phyloP scores from a whole-genome alignment of 139 green algal species.

The Gonium pectorale region DNA sequence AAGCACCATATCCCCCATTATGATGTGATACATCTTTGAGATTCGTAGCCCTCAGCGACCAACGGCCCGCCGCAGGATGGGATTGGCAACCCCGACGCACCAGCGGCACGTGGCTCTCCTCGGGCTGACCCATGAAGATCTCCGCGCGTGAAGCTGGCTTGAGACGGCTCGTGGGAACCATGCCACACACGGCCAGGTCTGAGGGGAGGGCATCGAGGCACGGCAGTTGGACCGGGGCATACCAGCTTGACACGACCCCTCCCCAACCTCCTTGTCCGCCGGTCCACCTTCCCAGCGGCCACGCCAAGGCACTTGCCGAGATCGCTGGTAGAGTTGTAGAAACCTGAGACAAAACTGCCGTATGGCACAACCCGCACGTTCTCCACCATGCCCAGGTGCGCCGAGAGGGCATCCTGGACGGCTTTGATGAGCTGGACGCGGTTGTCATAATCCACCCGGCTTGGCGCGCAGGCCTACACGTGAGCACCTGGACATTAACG shows the following conservation, averaged over 20 bases:
- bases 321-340: conserved; percentile 23
- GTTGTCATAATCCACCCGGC: neutral
- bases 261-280: too few species aligned
- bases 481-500: too few species aligned
- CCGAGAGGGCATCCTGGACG: neutral
- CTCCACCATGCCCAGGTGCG: neutral
- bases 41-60: too few species aligned
- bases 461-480: conserved; percentile 14
- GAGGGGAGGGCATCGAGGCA: too few species aligned
- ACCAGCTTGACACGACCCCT: too few species aligned
- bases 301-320: too few species aligned
- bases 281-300: too few species aligned
- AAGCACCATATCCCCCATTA: too few species aligned
- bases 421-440: neutral
- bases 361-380: conserved; percentile 8
- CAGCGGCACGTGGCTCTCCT: conserved; percentile 12
- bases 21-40: too few species aligned
- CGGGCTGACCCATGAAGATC: conserved; percentile 3
- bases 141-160: conserved; percentile 18
- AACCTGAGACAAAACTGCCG: conserved; percentile 16
- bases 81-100: too few species aligned
- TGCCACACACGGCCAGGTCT: conserved; percentile 17
- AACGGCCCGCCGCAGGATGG: too few species aligned
- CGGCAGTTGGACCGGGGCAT: too few species aligned
- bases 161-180: neutral